A percentile compares a stretch with the other conserved stretches of the same genome.
These are phyloP conservation scores for Melanopsichium pennsylvanicum DNA, from an alignment of 1,284 basidiomycete species.

Conservation along the genomic window DNA sequence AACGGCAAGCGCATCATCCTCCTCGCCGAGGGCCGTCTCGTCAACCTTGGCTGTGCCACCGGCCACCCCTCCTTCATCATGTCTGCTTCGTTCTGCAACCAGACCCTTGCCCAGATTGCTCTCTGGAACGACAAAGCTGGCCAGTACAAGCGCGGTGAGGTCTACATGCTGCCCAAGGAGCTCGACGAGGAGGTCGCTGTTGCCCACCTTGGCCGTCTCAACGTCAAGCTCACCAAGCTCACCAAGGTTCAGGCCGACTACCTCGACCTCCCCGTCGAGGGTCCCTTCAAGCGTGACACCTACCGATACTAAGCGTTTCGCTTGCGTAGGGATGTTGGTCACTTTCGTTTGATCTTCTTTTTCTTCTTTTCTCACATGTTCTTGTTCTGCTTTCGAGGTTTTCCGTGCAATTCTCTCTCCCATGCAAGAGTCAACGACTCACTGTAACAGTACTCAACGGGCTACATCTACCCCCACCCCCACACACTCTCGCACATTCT, in stretches of 20 bases:
- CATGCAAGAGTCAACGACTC: constrained; percentile 45
- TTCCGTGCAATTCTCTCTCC: constrained; percentile 32
- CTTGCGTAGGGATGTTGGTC: constrained; percentile 21
- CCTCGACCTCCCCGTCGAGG: constrained; percentile 86
- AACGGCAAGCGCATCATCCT: constrained; percentile 82
- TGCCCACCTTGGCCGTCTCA: constrained; percentile 88
- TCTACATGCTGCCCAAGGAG: constrained; percentile 81
- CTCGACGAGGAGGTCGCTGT: constrained; percentile 99
- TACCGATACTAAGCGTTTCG: constrained; percentile 64
- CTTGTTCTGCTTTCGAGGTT: constrained; percentile 22
- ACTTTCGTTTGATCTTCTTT: constrained; percentile 10
- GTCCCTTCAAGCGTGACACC: constrained; percentile 79
- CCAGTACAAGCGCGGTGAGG: constrained; percentile 76
- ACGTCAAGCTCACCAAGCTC: constrained; percentile 90
- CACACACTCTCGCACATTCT: constrained; percentile 8
- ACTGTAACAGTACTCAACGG: constrained; percentile 53
- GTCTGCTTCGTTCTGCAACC: constrained; percentile 99
- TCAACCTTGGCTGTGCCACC: constrained; percentile 88
- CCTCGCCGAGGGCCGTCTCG: constrained; percentile 96
- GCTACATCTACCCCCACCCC: constrained; percentile 24
- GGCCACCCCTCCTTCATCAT: constrained; percentile 82
- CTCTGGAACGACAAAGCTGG: constrained; percentile 84
- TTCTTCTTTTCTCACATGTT: constrained; percentile 8
- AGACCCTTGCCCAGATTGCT: constrained; percentile 97
- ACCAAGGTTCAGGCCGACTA: constrained; percentile 82